Conservation (phyloP, 106 monocot species). For the Vanilla planifolia region DNA sequence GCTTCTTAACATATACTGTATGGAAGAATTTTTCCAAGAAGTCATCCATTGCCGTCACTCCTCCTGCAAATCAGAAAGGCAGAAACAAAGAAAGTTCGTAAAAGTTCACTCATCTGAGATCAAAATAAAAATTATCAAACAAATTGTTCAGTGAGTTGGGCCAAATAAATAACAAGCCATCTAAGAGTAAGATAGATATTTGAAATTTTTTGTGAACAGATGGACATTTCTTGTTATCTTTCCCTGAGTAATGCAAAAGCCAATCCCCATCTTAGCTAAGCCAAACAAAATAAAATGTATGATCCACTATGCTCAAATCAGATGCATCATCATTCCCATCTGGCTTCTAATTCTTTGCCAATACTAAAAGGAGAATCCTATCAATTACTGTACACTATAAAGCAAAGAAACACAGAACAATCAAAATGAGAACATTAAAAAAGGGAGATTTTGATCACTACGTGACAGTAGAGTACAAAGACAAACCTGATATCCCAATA, state of each 20-base stretch:
- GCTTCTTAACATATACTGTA: conserved; percentile 18
- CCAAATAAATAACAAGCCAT: too few relatives aligned
- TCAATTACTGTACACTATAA: neutral
- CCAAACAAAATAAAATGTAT: too few relatives aligned
- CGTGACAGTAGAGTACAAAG: neutral
- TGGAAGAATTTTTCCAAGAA: conserved; percentile 37
- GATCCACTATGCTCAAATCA: too few relatives aligned
- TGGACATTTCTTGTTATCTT: too few relatives aligned
- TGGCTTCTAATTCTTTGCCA: too few relatives aligned
- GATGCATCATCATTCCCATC: too few relatives aligned
- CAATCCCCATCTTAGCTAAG: too few relatives aligned
- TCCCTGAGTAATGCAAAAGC: too few relatives aligned
- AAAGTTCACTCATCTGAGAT: neutral
- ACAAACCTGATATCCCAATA: conserved; percentile 27
- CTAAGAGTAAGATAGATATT: too few relatives aligned
- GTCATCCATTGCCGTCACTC: conserved; percentile 43
- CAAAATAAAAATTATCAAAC: neutral
- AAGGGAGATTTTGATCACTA: neutral
- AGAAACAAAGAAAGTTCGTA: neutral
- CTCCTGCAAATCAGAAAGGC: conserved; percentile 13
- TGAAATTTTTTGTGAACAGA: too few relatives aligned
- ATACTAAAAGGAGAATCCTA: too few relatives aligned
- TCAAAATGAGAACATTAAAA: neutral
- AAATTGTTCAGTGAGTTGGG: too few relatives aligned
- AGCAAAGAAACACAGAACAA: neutral